phyloP scores from a whole-genome alignment of 805 yeast species.

The Yamadazyma kitorensis region DNA sequence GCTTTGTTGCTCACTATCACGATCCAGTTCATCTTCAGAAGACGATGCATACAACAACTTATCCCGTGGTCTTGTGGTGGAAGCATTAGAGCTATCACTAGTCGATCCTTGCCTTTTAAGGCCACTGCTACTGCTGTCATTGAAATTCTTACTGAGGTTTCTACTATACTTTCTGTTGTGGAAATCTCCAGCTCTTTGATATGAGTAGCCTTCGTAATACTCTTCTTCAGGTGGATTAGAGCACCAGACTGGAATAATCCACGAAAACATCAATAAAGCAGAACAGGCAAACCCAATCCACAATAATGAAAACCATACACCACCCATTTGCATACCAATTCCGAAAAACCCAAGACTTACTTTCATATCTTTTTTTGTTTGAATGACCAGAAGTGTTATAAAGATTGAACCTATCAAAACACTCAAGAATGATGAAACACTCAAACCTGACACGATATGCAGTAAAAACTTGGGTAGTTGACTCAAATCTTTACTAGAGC shows the following conservation, averaged over 20 bases:
- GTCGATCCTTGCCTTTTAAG: not conserved
- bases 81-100: slow-evolving; percentile 3
- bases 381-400: slow-evolving; percentile 24
- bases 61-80: slow-evolving; percentile 7
- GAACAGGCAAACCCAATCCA: slow-evolving; percentile 34
- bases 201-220: slow-evolving; percentile 13
- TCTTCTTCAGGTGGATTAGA: slow-evolving; percentile 41
- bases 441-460: slow-evolving; percentile 34
- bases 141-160: not conserved
- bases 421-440: slow-evolving; percentile 22
- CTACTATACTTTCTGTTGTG: slow-evolving; percentile 3
- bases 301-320: slow-evolving; percentile 36
- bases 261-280: slow-evolving; percentile 25
- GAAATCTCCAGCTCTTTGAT: slow-evolving; percentile 12
- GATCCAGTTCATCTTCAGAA: slow-evolving; percentile 6
- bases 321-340: slow-evolving; percentile 40
- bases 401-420: slow-evolving; percentile 29
- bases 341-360: slow-evolving; percentile 46
- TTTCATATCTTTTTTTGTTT: slow-evolving; percentile 23
- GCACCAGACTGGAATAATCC: slow-evolving; percentile 49
- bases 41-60: slow-evolving; percentile 8
- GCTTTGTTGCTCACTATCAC: no score
- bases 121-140: not conserved
- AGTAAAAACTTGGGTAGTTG: slow-evolving; percentile 26
- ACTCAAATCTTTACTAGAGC: slow-evolving; percentile 29